Evolutionary conservation across 192 early-diverging fungal species (phyloP), one percentile per base, ranked within the genome.

Genomic region (Funneliformis geosporum): DNA sequence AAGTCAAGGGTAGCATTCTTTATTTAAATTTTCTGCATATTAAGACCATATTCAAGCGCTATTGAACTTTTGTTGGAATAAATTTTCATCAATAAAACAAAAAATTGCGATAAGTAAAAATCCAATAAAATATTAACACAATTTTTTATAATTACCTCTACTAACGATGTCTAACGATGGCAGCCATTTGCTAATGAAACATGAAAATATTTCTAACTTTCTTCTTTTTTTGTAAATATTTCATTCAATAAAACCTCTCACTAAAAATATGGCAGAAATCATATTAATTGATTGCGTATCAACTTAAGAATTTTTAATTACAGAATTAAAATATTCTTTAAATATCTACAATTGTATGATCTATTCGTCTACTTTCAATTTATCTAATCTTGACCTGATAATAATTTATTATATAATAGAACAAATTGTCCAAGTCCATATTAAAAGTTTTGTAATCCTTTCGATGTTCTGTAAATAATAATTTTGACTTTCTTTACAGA

Each of bases 191-290:
- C 68, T 86, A 81, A 21, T 86, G 83, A 11, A 87, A 87, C 61
- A 86, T 82, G 11, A 82, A 84, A 21, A 90, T 83, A 11, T 85
- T 59, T 4, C 78, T 80, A 6, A 88, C 83, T 18, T 82, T 74
- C n/a, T 12, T 42, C 55, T 84, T 83, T 60, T 75, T 82, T 69
- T 83, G 80, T 27, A 89, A 72, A 66, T 88, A 89, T 14, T 83
- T 73, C 3, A 85, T 39, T 86, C 83, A 39, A 80, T 83, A 75
- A 89, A 89, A 59, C 80, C 85, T 76, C 73, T 86, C 10, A 89
- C 88, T 67, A 89, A 66, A 79, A 89, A 89, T n/a, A 86, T 84
- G 9, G 85, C 83, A 33, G 84, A 78, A 16, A 84, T 73, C 10
- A 38, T 40, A 11, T 73, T 40, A 89, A 66, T 73, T 89, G 88